phyloP scores from a whole-genome alignment of 306 rosid genomes.

The Lablab purpureus region DNA sequence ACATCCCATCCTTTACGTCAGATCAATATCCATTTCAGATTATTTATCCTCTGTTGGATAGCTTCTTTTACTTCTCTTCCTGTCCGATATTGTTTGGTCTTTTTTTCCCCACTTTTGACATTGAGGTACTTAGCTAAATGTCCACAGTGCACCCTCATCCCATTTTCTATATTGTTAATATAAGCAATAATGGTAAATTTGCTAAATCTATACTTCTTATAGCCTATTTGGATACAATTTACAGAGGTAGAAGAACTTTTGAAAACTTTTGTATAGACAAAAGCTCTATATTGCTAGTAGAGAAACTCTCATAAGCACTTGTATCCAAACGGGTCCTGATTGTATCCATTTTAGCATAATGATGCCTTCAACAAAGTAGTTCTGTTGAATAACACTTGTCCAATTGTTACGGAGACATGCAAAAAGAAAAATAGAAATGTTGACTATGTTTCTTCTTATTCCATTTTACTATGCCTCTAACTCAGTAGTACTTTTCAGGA shows the following conservation, averaged over 20 bases:
- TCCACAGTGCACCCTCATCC: not conserved
- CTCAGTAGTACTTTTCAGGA: slow-evolving; percentile 57
- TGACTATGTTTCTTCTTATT: slow-evolving; percentile 35
- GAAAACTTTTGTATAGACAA: too few species aligned
- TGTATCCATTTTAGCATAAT: slow-evolving; percentile 7
- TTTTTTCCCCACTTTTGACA: slow-evolving; percentile 4
- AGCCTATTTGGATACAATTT: too few species aligned
- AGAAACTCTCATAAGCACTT: too few species aligned
- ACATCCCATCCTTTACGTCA: not conserved
- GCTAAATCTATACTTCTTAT: slow-evolving; percentile 26
- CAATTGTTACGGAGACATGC: not conserved
- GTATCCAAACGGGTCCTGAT: too few species aligned
- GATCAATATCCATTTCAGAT: not conserved
- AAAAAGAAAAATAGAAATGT: slow-evolving; percentile 24
- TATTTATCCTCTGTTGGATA: not conserved
- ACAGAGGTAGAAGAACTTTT: too few species aligned
- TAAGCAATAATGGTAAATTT: slow-evolving; percentile 10
- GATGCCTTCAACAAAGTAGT: slow-evolving; percentile 15
- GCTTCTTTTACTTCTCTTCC: not conserved
- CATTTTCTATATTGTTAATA: not conserved
- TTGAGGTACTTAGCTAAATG: slow-evolving; percentile 1
- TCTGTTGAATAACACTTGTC: not conserved
- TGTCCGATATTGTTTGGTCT: not conserved
- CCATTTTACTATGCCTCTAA: not conserved
- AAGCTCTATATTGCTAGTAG: too few species aligned